Percentiles rank a stretch among this genome's conserved stretches.
Evolutionary conservation across 768 basidiomycete genomes (phyloP).

Genomic region (Lyophyllum atratum): DNA sequence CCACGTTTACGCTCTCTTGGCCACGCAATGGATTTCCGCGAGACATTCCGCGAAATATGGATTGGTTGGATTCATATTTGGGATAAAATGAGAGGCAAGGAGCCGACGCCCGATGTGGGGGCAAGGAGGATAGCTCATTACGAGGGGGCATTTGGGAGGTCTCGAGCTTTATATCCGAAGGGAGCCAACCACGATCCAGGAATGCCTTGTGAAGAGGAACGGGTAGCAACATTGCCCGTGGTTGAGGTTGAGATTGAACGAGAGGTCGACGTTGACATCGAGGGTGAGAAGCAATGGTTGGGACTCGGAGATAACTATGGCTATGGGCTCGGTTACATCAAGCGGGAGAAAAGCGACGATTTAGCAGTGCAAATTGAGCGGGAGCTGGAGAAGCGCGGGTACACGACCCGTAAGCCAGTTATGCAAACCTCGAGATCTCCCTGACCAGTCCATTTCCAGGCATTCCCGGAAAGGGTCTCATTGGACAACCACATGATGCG

Average conservation of each 20-base stretch:
- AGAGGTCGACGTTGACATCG: conserved; percentile 41
- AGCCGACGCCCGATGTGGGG: conserved; percentile 49
- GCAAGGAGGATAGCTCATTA: conserved; percentile 46
- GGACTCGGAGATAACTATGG: conserved; percentile 46
- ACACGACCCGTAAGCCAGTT: conserved; percentile 31
- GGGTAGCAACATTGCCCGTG: conserved; percentile 22
- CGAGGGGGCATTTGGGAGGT: conserved; percentile 44
- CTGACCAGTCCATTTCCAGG: conserved; percentile 5
- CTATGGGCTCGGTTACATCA: conserved; percentile 41
- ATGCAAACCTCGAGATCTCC: background rate
- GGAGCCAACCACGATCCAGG: conserved; percentile 10
- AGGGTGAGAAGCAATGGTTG: conserved; percentile 54
- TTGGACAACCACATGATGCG: conserved; percentile 9
- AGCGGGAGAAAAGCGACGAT: conserved; percentile 52
- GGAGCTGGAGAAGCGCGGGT: conserved; percentile 53
- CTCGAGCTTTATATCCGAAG: conserved; percentile 23
- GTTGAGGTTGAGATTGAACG: conserved; percentile 43
- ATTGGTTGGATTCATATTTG: conserved; percentile 58
- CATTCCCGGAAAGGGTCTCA: background rate
- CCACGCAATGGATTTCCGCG: conserved; percentile 70
- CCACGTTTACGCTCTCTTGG: conserved; percentile 57
- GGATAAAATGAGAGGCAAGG: conserved; percentile 52
- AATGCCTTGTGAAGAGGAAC: conserved; percentile 10
- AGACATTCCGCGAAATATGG: conserved; percentile 66
- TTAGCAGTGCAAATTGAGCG: conserved; percentile 54